A percentile compares a stretch with the other conserved stretches of the same genome.
These are phyloP conservation scores for Fusarium sp. DNA, from an alignment of 2,329 filamentous ascomycete species.

Conservation along the genomic window DNA sequence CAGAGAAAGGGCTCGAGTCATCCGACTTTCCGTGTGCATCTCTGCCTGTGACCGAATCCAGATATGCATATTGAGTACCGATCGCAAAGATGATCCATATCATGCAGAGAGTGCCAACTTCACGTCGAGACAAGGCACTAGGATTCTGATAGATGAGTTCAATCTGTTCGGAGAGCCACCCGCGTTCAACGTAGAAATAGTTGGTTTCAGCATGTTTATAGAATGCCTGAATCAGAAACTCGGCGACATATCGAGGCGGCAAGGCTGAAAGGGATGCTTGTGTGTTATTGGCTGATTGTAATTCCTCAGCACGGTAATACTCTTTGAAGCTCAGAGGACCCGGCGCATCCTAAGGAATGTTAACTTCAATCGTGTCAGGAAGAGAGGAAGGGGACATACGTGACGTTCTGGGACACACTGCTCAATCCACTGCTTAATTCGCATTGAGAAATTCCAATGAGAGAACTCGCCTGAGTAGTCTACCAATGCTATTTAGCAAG, in stretches of 20 bases:
- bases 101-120: slow-evolving; percentile 58
- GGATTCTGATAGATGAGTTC: slow-evolving; percentile 56
- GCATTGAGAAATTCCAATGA: slow-evolving; percentile 65
- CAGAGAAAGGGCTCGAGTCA: slow-evolving; percentile 52
- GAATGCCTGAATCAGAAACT: slow-evolving; percentile 60
- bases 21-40: slow-evolving; percentile 36
- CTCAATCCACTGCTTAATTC: slow-evolving; percentile 62
- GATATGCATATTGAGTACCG: slow-evolving; percentile 63
- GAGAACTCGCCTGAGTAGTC: slow-evolving; percentile 66
- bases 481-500: slow-evolving; percentile 37
- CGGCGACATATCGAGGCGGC: slow-evolving; percentile 60
- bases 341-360: slow-evolving; percentile 42
- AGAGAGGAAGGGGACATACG: slow-evolving; percentile 38
- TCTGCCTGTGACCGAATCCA: slow-evolving; percentile 51
- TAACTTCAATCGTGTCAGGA: background rate
- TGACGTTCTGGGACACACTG: slow-evolving; percentile 51
- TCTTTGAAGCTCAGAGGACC: slow-evolving; percentile 52
- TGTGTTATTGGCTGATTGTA: slow-evolving; percentile 56
- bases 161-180: slow-evolving; percentile 57
- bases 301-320: slow-evolving; percentile 60
- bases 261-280: slow-evolving; percentile 55
- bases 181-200: slow-evolving; percentile 60
- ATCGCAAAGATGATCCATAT: slow-evolving; percentile 62
- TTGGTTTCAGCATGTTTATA: slow-evolving; percentile 62
- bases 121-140: slow-evolving; percentile 52